A percentile compares a stretch with the other conserved stretches of the same genome.
These are phyloP conservation scores for Prunus davidiana DNA, from an alignment of 306 rosid species.

Conservation along the genomic window DNA sequence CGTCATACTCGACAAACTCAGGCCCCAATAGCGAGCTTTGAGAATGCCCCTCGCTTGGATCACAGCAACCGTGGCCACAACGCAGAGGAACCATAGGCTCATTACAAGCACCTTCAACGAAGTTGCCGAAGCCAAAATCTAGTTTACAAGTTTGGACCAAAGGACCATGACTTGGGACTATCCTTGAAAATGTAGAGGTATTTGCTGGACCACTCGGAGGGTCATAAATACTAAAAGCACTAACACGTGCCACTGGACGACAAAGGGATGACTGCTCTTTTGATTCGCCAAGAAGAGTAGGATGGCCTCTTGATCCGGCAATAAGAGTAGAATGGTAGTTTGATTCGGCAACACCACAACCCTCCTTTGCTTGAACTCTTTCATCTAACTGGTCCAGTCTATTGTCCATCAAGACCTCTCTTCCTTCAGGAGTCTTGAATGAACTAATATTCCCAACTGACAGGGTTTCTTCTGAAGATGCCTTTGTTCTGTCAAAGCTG, in stretches of 20 bases:
- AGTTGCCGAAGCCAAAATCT: constrained; percentile 35
- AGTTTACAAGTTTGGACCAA: constrained; percentile 39
- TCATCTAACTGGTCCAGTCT: constrained; percentile 23
- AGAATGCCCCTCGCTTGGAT: constrained; percentile 21
- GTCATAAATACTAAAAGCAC: constrained; percentile 64
- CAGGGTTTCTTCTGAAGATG: constrained; percentile 70
- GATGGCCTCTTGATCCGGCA: constrained; percentile 25
- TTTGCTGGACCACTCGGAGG: constrained; percentile 25
- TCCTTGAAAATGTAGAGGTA: constrained; percentile 27
- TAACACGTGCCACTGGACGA: constrained; percentile 51
- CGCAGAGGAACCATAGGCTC: constrained; percentile 52
- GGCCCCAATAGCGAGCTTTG: constrained; percentile 60
- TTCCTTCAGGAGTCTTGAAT: constrained; percentile 29
- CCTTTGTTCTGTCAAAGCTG: constrained; percentile 44
- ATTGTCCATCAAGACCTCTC: constrained; percentile 30
- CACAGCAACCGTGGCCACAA: constrained; percentile 67
- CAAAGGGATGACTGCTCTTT: constrained; percentile 35
- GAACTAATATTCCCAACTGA: constrained; percentile 42
- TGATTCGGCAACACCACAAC: constrained; percentile 15
- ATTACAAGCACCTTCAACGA: constrained; percentile 35
- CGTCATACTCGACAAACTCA: constrained; percentile 62
- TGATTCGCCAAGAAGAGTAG: constrained; percentile 12
- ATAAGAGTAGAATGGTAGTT: constrained; percentile 22
- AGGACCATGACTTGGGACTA: constrained; percentile 42
- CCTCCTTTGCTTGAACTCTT: constrained; percentile 22